Evolutionary conservation across 78 protist genomes (phyloP).

Genomic region (Ministeria vibrans): DNA sequence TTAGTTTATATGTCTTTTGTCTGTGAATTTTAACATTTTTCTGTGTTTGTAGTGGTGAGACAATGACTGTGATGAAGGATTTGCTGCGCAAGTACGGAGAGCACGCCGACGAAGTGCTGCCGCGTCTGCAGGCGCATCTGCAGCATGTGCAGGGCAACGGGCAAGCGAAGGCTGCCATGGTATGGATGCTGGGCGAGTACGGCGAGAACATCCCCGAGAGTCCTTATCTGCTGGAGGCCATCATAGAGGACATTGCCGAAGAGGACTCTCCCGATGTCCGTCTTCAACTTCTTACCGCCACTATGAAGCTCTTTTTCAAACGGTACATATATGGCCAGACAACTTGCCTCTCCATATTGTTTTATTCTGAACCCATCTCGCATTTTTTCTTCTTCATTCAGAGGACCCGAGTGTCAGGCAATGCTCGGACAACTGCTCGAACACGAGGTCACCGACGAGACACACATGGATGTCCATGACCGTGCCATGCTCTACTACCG

Average conservation of each 20-base stretch:
- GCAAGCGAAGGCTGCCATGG: slow-evolving; percentile 30
- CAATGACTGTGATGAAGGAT: slow-evolving; percentile 27
- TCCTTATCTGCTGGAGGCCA: slow-evolving; percentile 68
- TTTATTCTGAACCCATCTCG: background rate
- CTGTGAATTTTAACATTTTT: too few relatives aligned
- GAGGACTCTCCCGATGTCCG: background rate
- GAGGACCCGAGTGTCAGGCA: slow-evolving; percentile 48
- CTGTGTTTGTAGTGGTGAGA: too few relatives aligned
- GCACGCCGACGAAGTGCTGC: background rate
- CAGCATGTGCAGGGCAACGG: background rate
- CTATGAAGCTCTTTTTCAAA: slow-evolving; percentile 53
- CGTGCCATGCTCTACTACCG: slow-evolving; percentile 76
- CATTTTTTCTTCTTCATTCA: background rate
- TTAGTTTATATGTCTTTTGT: too few relatives aligned
- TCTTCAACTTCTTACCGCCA: slow-evolving; percentile 33
- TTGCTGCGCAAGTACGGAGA: slow-evolving; percentile 37
- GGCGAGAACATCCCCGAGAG: slow-evolving; percentile 53
- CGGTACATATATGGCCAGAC: background rate
- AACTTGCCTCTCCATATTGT: background rate
- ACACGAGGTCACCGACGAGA: slow-evolving; percentile 28
- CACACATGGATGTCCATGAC: slow-evolving; percentile 65
- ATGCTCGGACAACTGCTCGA: slow-evolving; percentile 53
- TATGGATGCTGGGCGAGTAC: slow-evolving; percentile 72
- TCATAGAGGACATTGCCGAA: slow-evolving; percentile 18
- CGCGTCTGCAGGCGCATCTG: background rate